A percentile compares a stretch with the other conserved stretches of the same genome.
These are phyloP conservation scores for Diaporthe vaccinii DNA, from an alignment of 2,329 filamentous ascomycete genomes.

Conservation along the genomic window DNA sequence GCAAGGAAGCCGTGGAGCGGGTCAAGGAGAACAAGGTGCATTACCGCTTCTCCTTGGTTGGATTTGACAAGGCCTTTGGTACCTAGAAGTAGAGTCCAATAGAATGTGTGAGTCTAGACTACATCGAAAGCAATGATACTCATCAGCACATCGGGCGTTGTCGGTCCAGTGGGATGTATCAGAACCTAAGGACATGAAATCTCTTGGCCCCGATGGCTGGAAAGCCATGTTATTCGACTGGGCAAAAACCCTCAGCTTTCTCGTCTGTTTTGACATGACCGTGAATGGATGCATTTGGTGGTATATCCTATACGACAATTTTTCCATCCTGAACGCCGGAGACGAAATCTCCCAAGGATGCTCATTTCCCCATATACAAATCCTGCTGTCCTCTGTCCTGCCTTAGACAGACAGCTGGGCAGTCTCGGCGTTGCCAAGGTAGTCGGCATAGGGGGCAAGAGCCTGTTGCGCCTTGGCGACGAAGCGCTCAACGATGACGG, in stretches of 20 bases:
- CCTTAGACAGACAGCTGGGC: constrained; percentile 55
- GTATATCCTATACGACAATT: neutral
- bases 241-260: neutral
- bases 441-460: constrained; percentile 53
- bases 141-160: neutral
- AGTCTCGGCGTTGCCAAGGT: constrained; percentile 52
- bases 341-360: neutral
- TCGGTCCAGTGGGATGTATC: neutral
- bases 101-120: neutral
- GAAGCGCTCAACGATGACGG: constrained; percentile 60
- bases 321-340: constrained; percentile 20
- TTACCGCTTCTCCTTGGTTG: constrained; percentile 79
- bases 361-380: neutral
- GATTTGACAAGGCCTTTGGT: constrained; percentile 75
- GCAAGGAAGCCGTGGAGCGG: constrained; percentile 77
- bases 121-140: neutral
- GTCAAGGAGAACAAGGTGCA: constrained; percentile 79
- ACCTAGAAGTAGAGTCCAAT: constrained; percentile 30
- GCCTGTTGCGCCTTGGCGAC: constrained; percentile 55
- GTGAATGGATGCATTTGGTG: neutral
- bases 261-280: neutral
- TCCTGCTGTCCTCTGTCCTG: no score
- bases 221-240: no score
- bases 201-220: no score
- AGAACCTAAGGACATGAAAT: neutral